Evolutionary conservation across 495 filamentous ascomycete genomes (phyloP).

Genomic region (Parathielavia hyrcaniae): DNA sequence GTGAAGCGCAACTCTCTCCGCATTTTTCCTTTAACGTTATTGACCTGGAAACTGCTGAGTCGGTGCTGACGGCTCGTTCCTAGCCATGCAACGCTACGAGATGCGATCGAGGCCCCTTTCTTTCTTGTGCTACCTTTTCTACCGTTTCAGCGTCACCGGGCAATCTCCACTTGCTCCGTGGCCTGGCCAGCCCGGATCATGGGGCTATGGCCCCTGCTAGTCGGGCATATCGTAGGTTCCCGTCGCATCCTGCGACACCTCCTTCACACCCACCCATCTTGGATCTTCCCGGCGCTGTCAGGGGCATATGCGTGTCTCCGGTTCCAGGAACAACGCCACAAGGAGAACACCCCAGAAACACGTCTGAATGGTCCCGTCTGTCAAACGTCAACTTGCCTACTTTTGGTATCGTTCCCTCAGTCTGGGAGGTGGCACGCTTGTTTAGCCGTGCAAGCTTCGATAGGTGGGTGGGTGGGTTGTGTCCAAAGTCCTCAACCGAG

Average conservation of each 20-base stretch:
- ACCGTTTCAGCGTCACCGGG: not conserved
- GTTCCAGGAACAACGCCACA: not conserved
- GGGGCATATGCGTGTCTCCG: not conserved
- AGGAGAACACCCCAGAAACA: too few relatives aligned
- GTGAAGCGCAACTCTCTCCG: not conserved
- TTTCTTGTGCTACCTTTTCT: not conserved
- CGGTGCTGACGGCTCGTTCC: not conserved
- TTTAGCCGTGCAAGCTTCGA: conserved; percentile 11
- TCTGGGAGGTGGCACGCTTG: not conserved
- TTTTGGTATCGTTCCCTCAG: too few relatives aligned
- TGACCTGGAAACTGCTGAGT: not conserved
- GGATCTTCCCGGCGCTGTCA: not conserved
- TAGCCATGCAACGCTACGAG: not conserved
- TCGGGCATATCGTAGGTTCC: not conserved
- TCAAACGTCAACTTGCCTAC: too few relatives aligned
- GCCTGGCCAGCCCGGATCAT: conserved; percentile 1
- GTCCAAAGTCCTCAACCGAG: too few relatives aligned
- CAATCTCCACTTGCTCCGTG: not conserved
- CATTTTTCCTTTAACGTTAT: too few relatives aligned
- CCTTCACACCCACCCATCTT: not conserved
- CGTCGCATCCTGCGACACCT: not conserved
- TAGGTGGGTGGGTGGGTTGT: conserved; percentile 9
- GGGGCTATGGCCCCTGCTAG: not conserved
- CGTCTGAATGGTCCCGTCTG: too few relatives aligned
- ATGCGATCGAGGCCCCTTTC: conserved; percentile 8